Conservation (phyloP, 768 basidiomycete genomes). For the Coprinopsis sp. region DNA sequence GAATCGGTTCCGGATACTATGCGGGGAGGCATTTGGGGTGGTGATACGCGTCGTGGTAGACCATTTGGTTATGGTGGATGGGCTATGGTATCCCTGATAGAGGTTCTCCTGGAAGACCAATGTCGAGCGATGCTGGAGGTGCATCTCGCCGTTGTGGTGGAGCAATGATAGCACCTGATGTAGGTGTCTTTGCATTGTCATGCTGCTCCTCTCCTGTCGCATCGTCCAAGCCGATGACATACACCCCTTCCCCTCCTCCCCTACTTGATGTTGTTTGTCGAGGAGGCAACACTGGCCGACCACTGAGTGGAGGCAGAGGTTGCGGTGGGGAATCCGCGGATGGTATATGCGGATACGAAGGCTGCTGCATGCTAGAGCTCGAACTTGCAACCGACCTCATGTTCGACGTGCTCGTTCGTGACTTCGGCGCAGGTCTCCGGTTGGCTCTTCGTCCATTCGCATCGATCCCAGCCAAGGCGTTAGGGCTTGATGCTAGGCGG, state of each 20-base stretch:
- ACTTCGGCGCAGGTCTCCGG: neutral
- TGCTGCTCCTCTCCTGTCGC: constrained; percentile 24
- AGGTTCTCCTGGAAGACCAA: constrained; percentile 3
- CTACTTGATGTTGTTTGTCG: no score
- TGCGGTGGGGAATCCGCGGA: constrained; percentile 1
- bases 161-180: constrained; percentile 33
- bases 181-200: constrained; percentile 59
- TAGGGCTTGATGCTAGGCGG: neutral
- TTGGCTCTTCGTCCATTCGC: no score
- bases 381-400: neutral
- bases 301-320: neutral
- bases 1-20: no score
- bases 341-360: constrained; percentile 4
- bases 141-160: neutral
- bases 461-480: constrained; percentile 1
- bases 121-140: neutral
- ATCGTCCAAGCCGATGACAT: constrained; percentile 23
- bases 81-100: no score
- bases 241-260: constrained; percentile 20
- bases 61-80: no score
- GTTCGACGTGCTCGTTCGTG: neutral
- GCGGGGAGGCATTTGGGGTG: no score
- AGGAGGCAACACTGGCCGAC: no score
- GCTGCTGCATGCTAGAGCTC: neutral
- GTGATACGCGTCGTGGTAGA: no score